Evolutionary conservation across 2,329 filamentous ascomycete genomes (phyloP), one percentile per base, ranked within the genome.

Genomic region (Trichophyton equinum): DNA sequence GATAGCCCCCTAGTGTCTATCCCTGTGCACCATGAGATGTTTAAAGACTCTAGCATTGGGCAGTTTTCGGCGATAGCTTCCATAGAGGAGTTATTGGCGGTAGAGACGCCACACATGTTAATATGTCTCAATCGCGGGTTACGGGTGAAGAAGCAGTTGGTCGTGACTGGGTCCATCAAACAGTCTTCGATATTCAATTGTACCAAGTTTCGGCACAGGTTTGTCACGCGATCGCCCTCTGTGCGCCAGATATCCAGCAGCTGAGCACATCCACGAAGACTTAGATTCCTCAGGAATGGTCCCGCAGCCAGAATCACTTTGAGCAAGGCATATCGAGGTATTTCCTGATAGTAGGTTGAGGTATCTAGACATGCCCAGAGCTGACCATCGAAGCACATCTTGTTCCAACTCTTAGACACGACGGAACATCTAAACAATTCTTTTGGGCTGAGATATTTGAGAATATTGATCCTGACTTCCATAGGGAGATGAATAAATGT

Each of bases 371-470:
- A 84, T 2, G 85, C 85, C 94, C 94, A 99, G 15, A 97, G 76
- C 75, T 99, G 94, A 1, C 94, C 94, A 72, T 99, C 92, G 68
- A 92, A 96, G 75, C 92, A 96, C 74, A 89, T 85, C 56, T 81
- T 80, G 72, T 95, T 79, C 78, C 94, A 96, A 4, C 81, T 75
- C 72, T 85, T 90, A 70, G 85, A 92, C 20, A 94, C 87, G 18
- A 83, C 78, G 0, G 92, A 95, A 61, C 83, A 82, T 62, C 85
- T 82, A 9, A 96, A 84, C 38, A 97, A 82, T 70, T 97, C 86
- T 69, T 85, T 90, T 0, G 91, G 91, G 30, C 79, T 79, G 20
- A 97, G 78, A 67, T 87, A 90, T 4, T 83, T 81, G 61, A 97
- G 81, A 58, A 96, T 84, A 47, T 88, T 78, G 67, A 95, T 79